phyloP scores from a whole-genome alignment of 2,329 filamentous ascomycete species.

The Colletotrichum cuscutae region DNA sequence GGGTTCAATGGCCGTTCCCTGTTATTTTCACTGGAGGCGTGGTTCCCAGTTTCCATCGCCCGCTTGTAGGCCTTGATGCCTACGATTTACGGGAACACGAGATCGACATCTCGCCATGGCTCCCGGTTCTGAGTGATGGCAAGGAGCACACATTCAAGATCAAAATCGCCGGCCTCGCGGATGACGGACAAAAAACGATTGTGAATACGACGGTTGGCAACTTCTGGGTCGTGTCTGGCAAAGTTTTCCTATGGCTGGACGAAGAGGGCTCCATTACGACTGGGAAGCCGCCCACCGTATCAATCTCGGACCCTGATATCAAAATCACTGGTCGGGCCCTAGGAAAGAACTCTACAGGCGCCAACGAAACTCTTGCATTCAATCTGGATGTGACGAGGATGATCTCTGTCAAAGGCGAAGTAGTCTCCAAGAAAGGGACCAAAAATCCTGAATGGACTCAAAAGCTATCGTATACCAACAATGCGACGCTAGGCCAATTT shows the following conservation, averaged over 20 bases:
- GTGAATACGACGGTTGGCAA: constrained; percentile 68
- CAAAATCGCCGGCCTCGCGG: constrained; percentile 71
- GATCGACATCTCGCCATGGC: constrained; percentile 83
- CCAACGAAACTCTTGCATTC: constrained; percentile 70
- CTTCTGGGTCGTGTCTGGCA: constrained; percentile 82
- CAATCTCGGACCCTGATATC: constrained; percentile 54
- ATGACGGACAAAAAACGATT: constrained; percentile 57
- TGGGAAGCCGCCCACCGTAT: constrained; percentile 50
- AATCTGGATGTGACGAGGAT: constrained; percentile 64
- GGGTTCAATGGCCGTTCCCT: constrained; percentile 84
- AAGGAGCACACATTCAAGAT: constrained; percentile 74
- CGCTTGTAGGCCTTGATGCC: constrained; percentile 80
- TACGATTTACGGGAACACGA: constrained; percentile 84
- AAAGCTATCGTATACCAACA: constrained; percentile 63
- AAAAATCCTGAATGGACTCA: constrained; percentile 65
- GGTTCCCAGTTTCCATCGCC: constrained; percentile 80
- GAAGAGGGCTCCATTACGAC: constrained; percentile 61
- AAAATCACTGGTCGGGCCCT: constrained; percentile 58
- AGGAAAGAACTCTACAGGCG: constrained; percentile 57
- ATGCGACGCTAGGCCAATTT: constrained; percentile 48
- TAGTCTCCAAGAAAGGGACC: constrained; percentile 59
- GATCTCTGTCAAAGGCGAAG: constrained; percentile 62
- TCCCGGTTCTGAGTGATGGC: constrained; percentile 76
- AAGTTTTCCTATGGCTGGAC: constrained; percentile 82
- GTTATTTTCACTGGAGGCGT: constrained; percentile 86